Evolutionary conservation across 495 filamentous ascomycete genomes (phyloP), one percentile per base, ranked within the genome.

Genomic region (Podospora pseudocomata): DNA sequence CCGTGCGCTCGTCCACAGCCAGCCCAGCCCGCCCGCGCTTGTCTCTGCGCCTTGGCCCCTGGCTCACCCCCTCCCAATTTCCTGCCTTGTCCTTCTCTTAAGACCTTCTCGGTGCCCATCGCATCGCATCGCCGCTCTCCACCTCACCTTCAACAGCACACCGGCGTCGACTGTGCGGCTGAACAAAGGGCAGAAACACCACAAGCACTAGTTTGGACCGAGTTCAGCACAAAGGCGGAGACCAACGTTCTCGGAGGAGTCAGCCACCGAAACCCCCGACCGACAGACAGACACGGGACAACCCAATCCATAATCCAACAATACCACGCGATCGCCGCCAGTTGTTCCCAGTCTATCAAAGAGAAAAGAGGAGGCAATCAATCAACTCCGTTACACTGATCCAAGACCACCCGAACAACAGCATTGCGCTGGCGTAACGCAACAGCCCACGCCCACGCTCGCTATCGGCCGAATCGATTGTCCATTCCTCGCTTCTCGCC

Each of bases 311-410:
- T 23, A 23, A 58, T 58, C n/a, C 23, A 58, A 26, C 55, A 58
- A 19, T 58, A 20, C 55, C 55, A 58, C 23, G 23, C 55, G 55
- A 1, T 26, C 6, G 30, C 18, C 55, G 55, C 54, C 54, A 23
- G 55, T 58, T 49, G 55, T 58, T 49, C 15, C 39, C 15, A 13
- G 55, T 26, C 3, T 19, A 26, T 20, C 16, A n/a, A 59, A 7
- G 59, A 59, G 20, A 60, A 39, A 65, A 64, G 67, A 64, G 60
- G 49, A 64, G 59, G 39, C 58, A 70, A 65, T 53, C 27, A 27
- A 59, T 28, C 23, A 26, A 60, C 59, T 44, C 62, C 60, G 75
- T 77, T 74, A 76, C 75, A 77, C 74, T 73, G 75, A 74, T 76
- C 62, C 74, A 74, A 65, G 60, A 69, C 64, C 70, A 72, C 68